Percentiles rank a stretch among this genome's conserved stretches.
Conservation (phyloP, 768 basidiomycete species). For the Collybia nuda region DNA sequence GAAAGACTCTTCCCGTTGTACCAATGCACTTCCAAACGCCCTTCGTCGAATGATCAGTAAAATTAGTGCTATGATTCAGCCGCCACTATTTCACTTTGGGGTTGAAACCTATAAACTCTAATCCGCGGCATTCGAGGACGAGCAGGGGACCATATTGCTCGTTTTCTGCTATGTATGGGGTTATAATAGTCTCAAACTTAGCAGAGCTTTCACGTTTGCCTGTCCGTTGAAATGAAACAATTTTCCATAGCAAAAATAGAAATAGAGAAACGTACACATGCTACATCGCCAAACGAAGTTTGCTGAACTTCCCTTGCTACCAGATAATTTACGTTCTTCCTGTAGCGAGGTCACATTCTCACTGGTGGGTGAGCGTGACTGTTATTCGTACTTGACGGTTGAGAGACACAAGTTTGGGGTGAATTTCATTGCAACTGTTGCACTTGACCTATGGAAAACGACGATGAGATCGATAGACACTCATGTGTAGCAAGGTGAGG, state of each 20-base stretch:
- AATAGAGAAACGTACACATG: conserved; percentile 39
- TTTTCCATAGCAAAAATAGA: neutral
- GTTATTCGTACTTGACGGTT: conserved; percentile 58
- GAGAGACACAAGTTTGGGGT: conserved; percentile 69
- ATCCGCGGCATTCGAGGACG: conserved; percentile 80
- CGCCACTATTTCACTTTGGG: conserved; percentile 48
- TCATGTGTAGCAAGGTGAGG: neutral
- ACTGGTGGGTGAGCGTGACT: conserved; percentile 3
- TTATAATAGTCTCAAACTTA: conserved; percentile 61
- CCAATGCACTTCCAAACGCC: conserved; percentile 81
- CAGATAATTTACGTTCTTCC: conserved; percentile 67
- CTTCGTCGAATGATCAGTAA: conserved; percentile 31
- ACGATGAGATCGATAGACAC: conserved; percentile 1
- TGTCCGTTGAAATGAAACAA: conserved; percentile 13
- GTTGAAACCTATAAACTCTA: conserved; percentile 81
- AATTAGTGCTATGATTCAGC: neutral
- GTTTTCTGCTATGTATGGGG: conserved; percentile 61
- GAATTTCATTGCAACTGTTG: conserved; percentile 74
- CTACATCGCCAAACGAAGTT: conserved; percentile 84
- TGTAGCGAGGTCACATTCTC: conserved; percentile 23
- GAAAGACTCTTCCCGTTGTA: conserved; percentile 51
- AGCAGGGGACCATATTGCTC: conserved; percentile 65
- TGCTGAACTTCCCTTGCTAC: conserved; percentile 67
- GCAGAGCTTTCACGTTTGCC: conserved; percentile 82
- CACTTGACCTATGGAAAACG: conserved; percentile 59